Evolutionary conservation across 306 rosid genomes (phyloP).

Genomic region (Acacia acuminata): DNA sequence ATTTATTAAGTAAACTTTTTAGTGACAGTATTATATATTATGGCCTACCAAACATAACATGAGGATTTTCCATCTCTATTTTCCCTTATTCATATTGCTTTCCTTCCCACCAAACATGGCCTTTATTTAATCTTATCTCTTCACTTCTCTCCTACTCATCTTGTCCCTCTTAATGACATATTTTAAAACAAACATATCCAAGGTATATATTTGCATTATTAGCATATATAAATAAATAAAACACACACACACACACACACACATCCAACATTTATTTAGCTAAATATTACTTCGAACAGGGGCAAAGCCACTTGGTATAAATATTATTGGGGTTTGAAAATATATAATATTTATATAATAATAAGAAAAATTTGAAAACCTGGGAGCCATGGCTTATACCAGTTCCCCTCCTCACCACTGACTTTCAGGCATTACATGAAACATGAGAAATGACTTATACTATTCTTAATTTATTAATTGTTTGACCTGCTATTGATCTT

Average conservation of each 20-base stretch:
- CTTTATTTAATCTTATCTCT: conserved; percentile 2
- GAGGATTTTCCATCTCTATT: background rate
- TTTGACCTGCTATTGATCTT: background rate
- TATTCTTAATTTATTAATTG: background rate
- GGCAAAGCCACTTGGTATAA: background rate
- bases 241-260: too few relatives aligned
- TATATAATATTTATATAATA: too few relatives aligned
- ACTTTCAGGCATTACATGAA: background rate
- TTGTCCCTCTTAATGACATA: background rate
- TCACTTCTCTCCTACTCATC: background rate
- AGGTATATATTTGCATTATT: too few relatives aligned
- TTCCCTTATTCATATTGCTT: background rate
- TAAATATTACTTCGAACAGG: background rate
- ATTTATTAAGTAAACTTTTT: background rate
- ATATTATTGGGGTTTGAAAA: background rate
- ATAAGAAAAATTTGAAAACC: too few relatives aligned
- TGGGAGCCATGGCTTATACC: background rate
- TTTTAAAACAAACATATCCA: background rate
- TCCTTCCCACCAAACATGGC: background rate
- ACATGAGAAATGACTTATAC: background rate
- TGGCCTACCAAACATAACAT: background rate
- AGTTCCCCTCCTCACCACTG: background rate
- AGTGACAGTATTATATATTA: background rate
- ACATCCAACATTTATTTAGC: background rate
- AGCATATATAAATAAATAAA: too few relatives aligned